Conservation (phyloP, 108 stramenopile genomes). For the Hondaea fermentalgiana region DNA sequence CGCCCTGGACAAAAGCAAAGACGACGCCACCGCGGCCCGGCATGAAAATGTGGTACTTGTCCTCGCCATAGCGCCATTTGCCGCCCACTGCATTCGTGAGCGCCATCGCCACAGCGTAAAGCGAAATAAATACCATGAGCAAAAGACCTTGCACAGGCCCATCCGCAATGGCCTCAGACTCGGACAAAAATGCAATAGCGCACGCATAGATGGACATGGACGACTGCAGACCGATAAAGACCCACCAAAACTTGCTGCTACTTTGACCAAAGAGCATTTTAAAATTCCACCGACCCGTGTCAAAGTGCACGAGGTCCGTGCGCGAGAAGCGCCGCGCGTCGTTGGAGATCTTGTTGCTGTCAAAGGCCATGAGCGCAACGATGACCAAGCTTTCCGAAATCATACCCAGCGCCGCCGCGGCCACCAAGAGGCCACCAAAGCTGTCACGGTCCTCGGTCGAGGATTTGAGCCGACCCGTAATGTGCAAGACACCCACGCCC, state of each 20-base stretch:
- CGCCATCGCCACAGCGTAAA: background rate
- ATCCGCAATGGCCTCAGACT: background rate
- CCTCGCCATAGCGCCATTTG: background rate
- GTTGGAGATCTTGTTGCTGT: background rate
- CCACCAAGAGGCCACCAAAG: background rate
- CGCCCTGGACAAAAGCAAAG: background rate
- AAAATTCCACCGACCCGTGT: background rate
- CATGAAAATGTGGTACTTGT: background rate
- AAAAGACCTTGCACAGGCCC: background rate
- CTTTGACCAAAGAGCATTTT: background rate
- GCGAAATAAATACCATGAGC: background rate
- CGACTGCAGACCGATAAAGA: background rate
- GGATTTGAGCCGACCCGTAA: background rate
- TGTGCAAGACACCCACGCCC: background rate
- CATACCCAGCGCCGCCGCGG: background rate
- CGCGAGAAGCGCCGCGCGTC: background rate
- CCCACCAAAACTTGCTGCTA: conserved; percentile 1
- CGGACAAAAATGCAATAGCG: background rate
- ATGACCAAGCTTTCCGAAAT: background rate
- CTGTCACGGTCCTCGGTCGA: background rate
- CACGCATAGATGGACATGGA: conserved; percentile 6
- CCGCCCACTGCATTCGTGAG: conserved; percentile 5
- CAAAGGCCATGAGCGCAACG: conserved; percentile 3
- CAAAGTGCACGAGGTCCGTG: background rate
- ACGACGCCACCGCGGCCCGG: background rate